Evolutionary conservation across 169 alveolate genomes (phyloP).

Genomic region (Plasmodium gonderi): DNA sequence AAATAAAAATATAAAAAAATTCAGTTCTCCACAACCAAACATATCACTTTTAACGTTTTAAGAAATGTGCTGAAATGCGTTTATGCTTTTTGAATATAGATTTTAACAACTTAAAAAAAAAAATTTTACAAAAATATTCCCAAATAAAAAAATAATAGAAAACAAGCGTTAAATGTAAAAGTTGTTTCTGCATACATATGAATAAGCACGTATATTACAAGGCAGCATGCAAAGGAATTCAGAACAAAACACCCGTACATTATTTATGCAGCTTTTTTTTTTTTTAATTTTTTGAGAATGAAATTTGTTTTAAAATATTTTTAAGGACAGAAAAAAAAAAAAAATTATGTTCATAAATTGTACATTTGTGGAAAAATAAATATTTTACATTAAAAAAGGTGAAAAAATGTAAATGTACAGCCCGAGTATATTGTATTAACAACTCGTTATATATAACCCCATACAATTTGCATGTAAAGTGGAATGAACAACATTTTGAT

Average conservation of each 20-base stretch:
- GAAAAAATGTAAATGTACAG: constrained; percentile 5
- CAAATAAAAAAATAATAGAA: constrained; percentile 15
- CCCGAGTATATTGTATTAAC: neutral
- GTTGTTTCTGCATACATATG: neutral
- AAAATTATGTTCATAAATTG: neutral
- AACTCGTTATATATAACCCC: neutral
- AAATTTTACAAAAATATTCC: neutral
- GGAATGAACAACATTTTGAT: neutral
- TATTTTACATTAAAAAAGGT: neutral
- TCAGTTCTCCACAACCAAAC: neutral
- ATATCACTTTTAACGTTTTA: neutral
- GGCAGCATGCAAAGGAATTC: neutral
- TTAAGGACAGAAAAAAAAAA: neutral
- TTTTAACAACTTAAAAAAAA: constrained; percentile 6
- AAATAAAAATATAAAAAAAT: neutral
- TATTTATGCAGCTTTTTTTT: constrained; percentile 10
- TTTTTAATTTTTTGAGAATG: neutral
- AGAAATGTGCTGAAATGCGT: neutral
- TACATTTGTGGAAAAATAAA: constrained; percentile 3
- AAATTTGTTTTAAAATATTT: neutral
- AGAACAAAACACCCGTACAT: constrained; percentile 28
- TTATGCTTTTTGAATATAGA: constrained; percentile 9
- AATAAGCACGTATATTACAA: neutral
- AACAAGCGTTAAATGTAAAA: constrained; percentile 4
- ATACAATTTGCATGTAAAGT: neutral